Base-by-base conservation (phyloP, 1,284 basidiomycete genomes). In the Thelephora terrestris region DNA sequence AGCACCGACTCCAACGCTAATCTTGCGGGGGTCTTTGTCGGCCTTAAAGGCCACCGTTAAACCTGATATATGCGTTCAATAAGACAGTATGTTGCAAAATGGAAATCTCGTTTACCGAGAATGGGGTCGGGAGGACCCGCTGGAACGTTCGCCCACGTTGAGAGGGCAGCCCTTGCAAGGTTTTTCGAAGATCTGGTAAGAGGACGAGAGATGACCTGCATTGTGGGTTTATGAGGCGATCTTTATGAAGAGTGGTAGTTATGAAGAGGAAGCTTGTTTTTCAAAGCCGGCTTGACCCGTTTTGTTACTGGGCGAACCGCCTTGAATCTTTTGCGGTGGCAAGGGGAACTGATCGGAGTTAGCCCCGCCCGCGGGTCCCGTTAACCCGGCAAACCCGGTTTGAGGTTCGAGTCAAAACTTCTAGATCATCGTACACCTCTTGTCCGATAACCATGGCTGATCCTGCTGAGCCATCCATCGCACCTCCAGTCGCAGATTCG, bases 1-100 rank as follows among this genome's bases (percentile, higher is more conserved):
- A 18, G 87, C 88, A 64, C 91, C 91, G 55, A 94, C 92, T 64
- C 95, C 95, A 50, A 99, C 76, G 74, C 99, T 99, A 66, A 98
- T 97, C 71, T 99, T 99, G 60, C 84, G 81, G 18, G 89, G 71
- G 63, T 88, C 80, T 58, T 82, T 82, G 78, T 96, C 91, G 49
- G 88, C 86, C 74, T 95, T 97, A 79, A 93, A 96, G 23, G 93
- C 92, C 68, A 96, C 93, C 37, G 87, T 85, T 51, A 96, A 82
- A 57, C 91, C 90, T 78, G 57, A 7, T 32, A 29, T 49, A 36
- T 44, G 46, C 21, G 39, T 32, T 16, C 45, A 24, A 20, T 38
- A 21, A n/a, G 25, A 47, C 14, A 5, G 6, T 23, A 23, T 20
- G 40, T 16, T 37, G 20, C 43, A 40, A 25, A 25, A 7, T 44